A percentile compares a stretch with the other conserved stretches of the same genome.
Conservation (phyloP, 1,139 yeast genomes). For the Petasospora fabianii region DNA sequence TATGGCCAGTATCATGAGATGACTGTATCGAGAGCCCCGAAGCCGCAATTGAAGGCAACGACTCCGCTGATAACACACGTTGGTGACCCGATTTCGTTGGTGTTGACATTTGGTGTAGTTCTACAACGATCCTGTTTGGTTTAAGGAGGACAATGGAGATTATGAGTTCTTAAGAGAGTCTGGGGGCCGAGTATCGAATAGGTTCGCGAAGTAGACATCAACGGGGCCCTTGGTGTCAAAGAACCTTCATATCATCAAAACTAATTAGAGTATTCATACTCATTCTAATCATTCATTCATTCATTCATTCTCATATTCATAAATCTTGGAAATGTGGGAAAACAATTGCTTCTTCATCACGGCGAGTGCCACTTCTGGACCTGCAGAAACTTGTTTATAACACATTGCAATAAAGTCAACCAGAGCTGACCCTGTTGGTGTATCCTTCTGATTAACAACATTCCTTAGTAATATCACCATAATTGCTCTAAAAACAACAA, state of each 20-base stretch:
- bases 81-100: too few species aligned
- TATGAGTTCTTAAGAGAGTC: too few species aligned
- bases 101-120: too few species aligned
- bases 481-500: background rate
- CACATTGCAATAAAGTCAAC: background rate
- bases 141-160: too few species aligned
- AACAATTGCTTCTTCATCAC: background rate
- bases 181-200: too few species aligned
- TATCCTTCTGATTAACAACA: background rate
- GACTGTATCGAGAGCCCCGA: slow-evolving; percentile 1
- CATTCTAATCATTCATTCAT: too few species aligned
- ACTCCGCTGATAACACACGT: background rate
- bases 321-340: background rate
- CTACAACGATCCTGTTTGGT: too few species aligned
- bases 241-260: too few species aligned
- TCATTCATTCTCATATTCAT: too few species aligned
- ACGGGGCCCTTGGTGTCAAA: too few species aligned
- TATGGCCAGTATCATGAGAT: slow-evolving; percentile 1
- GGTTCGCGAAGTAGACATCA: too few species aligned
- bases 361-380: background rate
- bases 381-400: background rate
- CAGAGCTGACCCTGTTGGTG: background rate
- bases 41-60: background rate
- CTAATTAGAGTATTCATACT: too few species aligned
- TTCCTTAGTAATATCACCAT: background rate